A percentile compares a stretch with the other conserved stretches of the same genome.
Evolutionary conservation across 768 basidiomycete species (phyloP).

Genomic region (Ramaria sp.): DNA sequence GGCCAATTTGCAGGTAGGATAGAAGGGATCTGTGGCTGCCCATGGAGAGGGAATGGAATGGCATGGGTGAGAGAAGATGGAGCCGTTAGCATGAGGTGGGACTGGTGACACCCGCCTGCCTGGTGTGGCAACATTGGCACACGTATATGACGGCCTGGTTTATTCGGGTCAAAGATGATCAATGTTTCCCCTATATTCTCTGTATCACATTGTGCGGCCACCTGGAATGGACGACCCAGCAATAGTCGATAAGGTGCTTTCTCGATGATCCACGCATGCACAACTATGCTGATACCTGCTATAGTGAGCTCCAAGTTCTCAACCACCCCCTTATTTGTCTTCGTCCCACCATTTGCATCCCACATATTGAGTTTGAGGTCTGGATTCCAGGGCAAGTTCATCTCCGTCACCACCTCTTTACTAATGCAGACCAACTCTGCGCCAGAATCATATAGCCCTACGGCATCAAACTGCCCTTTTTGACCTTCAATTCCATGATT

Average conservation of each 20-base stretch:
- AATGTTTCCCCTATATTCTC: slow-evolving; percentile 5
- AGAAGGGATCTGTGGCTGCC: not conserved
- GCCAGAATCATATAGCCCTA: no score
- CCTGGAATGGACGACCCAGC: slow-evolving; percentile 1
- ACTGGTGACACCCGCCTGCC: not conserved
- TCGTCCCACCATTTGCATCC: not conserved
- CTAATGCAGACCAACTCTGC: no score
- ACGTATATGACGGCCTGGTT: not conserved
- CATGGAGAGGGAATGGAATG: not conserved
- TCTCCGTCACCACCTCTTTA: not conserved
- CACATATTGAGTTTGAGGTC: not conserved
- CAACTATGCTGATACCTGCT: not conserved
- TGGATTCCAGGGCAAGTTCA: not conserved
- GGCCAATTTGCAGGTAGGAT: not conserved
- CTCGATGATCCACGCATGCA: slow-evolving; percentile 5
- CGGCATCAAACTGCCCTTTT: no score
- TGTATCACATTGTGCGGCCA: slow-evolving; percentile 10
- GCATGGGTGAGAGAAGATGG: not conserved
- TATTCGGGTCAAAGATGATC: not conserved
- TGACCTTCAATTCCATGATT: no score
- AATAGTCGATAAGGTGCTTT: slow-evolving; percentile 1
- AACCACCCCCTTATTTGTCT: slow-evolving; percentile 1
- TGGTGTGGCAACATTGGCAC: slow-evolving; percentile 1
- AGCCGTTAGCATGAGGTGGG: not conserved
- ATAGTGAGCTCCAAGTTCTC: slow-evolving; percentile 8